A percentile compares a stretch with the other conserved stretches of the same genome.
phyloP scores from a whole-genome alignment of 495 filamentous ascomycete species.

The Hypoxylon trugodes region DNA sequence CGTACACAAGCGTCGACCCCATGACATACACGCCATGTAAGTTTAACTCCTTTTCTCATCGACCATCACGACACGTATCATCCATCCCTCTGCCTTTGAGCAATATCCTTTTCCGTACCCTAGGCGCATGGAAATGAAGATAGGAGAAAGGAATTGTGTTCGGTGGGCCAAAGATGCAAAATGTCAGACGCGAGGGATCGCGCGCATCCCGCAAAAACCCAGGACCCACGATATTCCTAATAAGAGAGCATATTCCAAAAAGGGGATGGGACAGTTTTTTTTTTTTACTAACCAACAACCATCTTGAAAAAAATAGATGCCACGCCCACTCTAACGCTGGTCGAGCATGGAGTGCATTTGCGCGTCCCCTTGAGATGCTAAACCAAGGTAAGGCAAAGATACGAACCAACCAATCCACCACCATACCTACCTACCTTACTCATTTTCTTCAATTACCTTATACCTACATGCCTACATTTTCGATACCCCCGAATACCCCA shows the following conservation, averaged over 20 bases:
- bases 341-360: conserved; percentile 63
- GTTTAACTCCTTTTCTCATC: not conserved
- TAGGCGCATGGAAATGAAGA: not conserved
- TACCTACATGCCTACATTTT: too few relatives aligned
- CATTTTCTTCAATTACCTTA: conserved; percentile 4
- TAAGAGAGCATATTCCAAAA: too few relatives aligned
- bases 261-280: too few relatives aligned
- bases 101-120: not conserved
- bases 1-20: conserved; percentile 63
- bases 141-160: not conserved
- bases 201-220: too few relatives aligned
- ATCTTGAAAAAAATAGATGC: conserved; percentile 46
- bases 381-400: conserved; percentile 45
- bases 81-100: conserved; percentile 55
- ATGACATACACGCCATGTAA: conserved; percentile 44
- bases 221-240: too few relatives aligned
- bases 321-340: conserved; percentile 64
- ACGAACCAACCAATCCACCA: conserved; percentile 20
- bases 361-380: conserved; percentile 64
- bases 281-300: conserved; percentile 11
- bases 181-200: too few relatives aligned
- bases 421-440: not conserved
- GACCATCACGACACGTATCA: conserved; percentile 40
- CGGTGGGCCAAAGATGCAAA: not conserved
- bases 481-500: too few relatives aligned